These are phyloP conservation scores for Tetradesmus obliquus DNA, from an alignment of 139 green algal genomes.

Conservation along the genomic window DNA sequence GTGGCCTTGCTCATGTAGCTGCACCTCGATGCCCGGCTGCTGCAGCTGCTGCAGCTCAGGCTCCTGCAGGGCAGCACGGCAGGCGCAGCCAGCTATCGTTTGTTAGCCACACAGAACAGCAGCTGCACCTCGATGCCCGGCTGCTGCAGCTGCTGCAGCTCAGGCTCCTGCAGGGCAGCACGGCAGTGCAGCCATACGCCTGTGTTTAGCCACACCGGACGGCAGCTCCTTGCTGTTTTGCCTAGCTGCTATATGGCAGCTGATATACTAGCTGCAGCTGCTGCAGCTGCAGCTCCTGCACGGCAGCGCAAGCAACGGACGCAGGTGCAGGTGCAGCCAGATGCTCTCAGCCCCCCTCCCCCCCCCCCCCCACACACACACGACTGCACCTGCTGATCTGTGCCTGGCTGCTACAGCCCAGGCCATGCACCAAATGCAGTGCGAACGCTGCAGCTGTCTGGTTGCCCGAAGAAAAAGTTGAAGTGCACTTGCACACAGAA, in stretches of 20 bases:
- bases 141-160: background rate
- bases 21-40: conserved; percentile 13
- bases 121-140: conserved; percentile 25
- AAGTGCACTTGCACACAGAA: too few relatives aligned
- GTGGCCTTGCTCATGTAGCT: conserved; percentile 41
- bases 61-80: background rate
- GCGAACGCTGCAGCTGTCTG: too few relatives aligned
- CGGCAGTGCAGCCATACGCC: too few relatives aligned
- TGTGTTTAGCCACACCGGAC: too few relatives aligned
- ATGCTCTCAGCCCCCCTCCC: too few relatives aligned
- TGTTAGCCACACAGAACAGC: background rate
- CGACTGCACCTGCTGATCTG: background rate
- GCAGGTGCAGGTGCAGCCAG: background rate
- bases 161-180: background rate
- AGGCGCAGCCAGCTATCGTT: too few relatives aligned
- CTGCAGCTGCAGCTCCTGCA: background rate
- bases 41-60: background rate
- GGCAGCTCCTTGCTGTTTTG: background rate
- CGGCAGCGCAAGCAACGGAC: background rate
- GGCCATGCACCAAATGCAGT: too few relatives aligned
- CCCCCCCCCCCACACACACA: too few relatives aligned
- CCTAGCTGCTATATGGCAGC: background rate
- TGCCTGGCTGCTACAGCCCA: background rate
- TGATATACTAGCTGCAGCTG: background rate
- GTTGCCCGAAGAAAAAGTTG: too few relatives aligned